A percentile compares a stretch with the other conserved stretches of the same genome.
phyloP scores from a whole-genome alignment of 345 rosid species.

The Bretschneidera sinensis region DNA sequence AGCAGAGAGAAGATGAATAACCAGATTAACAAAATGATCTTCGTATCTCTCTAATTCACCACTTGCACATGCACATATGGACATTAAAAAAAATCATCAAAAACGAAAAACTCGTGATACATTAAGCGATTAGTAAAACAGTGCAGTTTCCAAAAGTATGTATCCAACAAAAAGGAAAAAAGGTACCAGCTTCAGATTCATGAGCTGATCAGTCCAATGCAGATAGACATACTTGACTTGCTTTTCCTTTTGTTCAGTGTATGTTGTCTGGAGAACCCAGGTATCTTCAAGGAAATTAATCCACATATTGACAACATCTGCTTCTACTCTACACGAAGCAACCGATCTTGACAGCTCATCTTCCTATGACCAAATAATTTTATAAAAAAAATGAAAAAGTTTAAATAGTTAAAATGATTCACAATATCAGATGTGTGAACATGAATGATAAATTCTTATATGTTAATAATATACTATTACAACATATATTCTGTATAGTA shows the following conservation, averaged over 20 bases:
- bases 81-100: constrained; percentile 16
- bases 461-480: neutral
- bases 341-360: constrained; percentile 76
- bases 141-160: neutral
- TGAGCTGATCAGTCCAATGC: constrained; percentile 7
- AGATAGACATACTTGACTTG: constrained; percentile 65
- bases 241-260: constrained; percentile 46
- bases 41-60: constrained; percentile 66
- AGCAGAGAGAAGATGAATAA: constrained; percentile 53
- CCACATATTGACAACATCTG: constrained; percentile 68
- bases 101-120: constrained; percentile 7
- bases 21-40: constrained; percentile 55
- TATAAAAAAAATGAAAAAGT: neutral
- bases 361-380: constrained; percentile 45
- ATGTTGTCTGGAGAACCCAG: constrained; percentile 49
- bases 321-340: constrained; percentile 62
- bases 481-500: neutral
- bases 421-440: too few species aligned
- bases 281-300: constrained; percentile 65
- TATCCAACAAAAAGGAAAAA: neutral
- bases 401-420: neutral
- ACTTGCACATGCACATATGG: constrained; percentile 40
- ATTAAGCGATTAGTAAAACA: too few species aligned
- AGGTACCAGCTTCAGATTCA: constrained; percentile 1
- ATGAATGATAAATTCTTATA: neutral